Base-by-base conservation (phyloP, 352 stramenopile species). In the Globisporangium spiculum region DNA sequence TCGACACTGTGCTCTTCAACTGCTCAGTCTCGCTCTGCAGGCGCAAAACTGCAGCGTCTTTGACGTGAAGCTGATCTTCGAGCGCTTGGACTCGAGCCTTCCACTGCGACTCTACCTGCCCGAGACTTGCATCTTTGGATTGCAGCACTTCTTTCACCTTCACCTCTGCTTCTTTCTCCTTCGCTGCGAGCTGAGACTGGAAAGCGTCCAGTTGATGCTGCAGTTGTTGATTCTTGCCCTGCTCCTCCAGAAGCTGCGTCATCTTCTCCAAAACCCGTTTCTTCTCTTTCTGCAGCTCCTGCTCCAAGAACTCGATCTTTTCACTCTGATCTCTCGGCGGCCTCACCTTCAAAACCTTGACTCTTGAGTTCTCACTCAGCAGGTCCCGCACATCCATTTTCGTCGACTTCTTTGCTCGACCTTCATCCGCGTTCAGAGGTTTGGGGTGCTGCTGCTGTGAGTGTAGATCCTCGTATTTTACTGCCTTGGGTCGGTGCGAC, bases 181-280 rank as follows among this genome's bases (percentile, higher is more conserved):
- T 75, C 1, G 64, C 36, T 36, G 68, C 34, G 16, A 88, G 62
- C 54, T 81, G 77, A 3, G 71, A 54, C 63, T 91, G 70, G 34
- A 82, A 61, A 10, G 53, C 60, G 34, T 83, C 71, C 8, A 91
- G 27, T 60, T 77, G 73, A 10, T 74, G 76, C 60, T 82, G 75
- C 12, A 91, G 66, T 9, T 84, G 76, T 65, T 91, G 82, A 30
- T 71, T 86, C 61, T 89, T 91, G 46, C 71, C 72, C 60, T 94
- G 82, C 34, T 91, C 84, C 18, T 90, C 75, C 5, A 91, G 70
- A 20, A 92, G 59, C 34, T 87, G 78, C 1, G 81, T 84, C 79
- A 88, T 90, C 64, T 90, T 91, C 32, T 89, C 71, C 50, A 91
- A 63, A 48, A 89, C 80, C 22, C 78, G 81, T 66, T 84, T 84